Base-by-base conservation (phyloP, 306 rosid species). In the Crotalaria pallida region DNA sequence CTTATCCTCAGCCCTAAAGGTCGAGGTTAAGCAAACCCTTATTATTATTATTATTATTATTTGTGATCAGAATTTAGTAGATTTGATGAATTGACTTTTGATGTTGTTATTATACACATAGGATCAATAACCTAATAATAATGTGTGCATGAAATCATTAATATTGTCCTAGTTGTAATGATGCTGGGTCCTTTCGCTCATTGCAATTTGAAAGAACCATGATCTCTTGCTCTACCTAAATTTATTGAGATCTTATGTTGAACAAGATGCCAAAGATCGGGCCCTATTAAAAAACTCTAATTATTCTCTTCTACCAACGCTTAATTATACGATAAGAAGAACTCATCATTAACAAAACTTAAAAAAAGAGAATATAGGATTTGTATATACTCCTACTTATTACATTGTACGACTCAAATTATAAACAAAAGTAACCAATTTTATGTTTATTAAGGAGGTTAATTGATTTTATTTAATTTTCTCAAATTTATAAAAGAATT, bases 181-280 rank as follows among this genome's bases (percentile, higher is more conserved):
- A 77, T 71, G 82, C 12, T 71, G 72, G 69, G 66, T 65, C 63
- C 63, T 69, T 49, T 64, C 33, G 21, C 56, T 71, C 49, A 45
- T 22, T 77, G 55, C 78, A 64, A 70, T 61, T 43, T 69, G 72
- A 50, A 41, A 44, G 13, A 43, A 16, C 67, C 72, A 61, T 77
- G 36, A 77, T 74, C 43, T 55, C 47, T 18, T 33, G 68, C 55
- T 51, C 53, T 19, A 62, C 71, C 41, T 52, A 33, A 21, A 72
- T 62, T 59, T 49, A 26, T 60, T 21, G 15, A 48, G 36, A 10
- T 59, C 6, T 24, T 17, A 22, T 29, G 27, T 58, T 18, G 36
- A 33, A 44, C 55, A 47, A 45, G 18, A 59, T 63, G 26, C 26
- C 65, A 23, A 22, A 55, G 7, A 7, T 41, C 23, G 47, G 72